These are phyloP conservation scores for Lithohypha guttulata DNA, from an alignment of 2,329 filamentous ascomycete species.

Conservation along the genomic window DNA sequence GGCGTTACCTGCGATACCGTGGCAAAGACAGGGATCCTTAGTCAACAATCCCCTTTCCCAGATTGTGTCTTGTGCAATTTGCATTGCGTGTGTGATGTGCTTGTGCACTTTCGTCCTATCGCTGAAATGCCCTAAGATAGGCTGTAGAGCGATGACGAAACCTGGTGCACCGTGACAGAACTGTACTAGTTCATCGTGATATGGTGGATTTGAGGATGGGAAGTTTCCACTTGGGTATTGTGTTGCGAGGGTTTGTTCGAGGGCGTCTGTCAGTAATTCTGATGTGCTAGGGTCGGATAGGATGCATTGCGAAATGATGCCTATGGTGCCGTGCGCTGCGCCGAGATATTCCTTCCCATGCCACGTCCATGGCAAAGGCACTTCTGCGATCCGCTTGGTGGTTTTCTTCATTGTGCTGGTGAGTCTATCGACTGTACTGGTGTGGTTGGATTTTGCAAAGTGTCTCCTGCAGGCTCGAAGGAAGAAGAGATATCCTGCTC, in stretches of 20 bases:
- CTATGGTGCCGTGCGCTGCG: slow-evolving; percentile 56
- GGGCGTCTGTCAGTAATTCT: slow-evolving; percentile 40
- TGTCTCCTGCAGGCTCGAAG: slow-evolving; percentile 52
- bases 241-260: slow-evolving; percentile 47
- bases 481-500: slow-evolving; percentile 58
- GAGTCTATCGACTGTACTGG: slow-evolving; percentile 26
- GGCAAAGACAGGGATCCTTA: slow-evolving; percentile 56
- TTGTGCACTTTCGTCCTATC: slow-evolving; percentile 7
- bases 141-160: slow-evolving; percentile 47
- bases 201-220: slow-evolving; percentile 36
- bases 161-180: slow-evolving; percentile 60
- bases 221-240: slow-evolving; percentile 56
- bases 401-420: slow-evolving; percentile 46
- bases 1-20: slow-evolving; percentile 55
- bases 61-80: slow-evolving; percentile 37
- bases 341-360: slow-evolving; percentile 54
- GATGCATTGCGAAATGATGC: slow-evolving; percentile 60
- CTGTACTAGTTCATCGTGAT: slow-evolving; percentile 40
- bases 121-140: slow-evolving; percentile 44
- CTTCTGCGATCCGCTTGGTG: slow-evolving; percentile 48
- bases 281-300: slow-evolving; percentile 28
- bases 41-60: slow-evolving; percentile 49
- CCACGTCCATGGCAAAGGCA: slow-evolving; percentile 51
- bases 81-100: slow-evolving; percentile 14
- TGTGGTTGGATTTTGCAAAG: slow-evolving; percentile 35